Percentiles rank a stretch among this genome's conserved stretches.
phyloP scores from a whole-genome alignment of 805 yeast genomes.

The Kazachstania taianensis region DNA sequence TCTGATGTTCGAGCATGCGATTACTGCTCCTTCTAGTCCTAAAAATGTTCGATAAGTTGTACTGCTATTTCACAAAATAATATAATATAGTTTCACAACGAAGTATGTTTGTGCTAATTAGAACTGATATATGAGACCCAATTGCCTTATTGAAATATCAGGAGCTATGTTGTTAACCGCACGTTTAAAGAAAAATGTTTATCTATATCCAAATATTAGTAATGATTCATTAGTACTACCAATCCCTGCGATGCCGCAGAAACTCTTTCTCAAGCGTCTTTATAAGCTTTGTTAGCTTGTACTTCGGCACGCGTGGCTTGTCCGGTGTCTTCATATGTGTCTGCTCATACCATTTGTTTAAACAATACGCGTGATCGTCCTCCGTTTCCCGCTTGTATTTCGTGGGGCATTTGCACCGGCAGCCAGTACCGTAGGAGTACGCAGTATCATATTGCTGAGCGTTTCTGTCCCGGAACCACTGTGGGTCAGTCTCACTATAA shows the following conservation, averaged over 20 bases:
- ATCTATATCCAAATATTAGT: no score
- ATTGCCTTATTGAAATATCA: no score
- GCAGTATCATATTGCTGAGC: slow-evolving; percentile 27
- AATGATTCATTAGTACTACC: no score
- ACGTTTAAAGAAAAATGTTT: no score
- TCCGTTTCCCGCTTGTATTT: slow-evolving; percentile 42
- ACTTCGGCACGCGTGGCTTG: slow-evolving; percentile 3
- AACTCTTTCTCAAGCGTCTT: slow-evolving; percentile 3
- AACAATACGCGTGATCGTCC: slow-evolving; percentile 42
- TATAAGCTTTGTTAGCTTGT: slow-evolving; percentile 1
- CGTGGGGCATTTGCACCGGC: slow-evolving; percentile 74
- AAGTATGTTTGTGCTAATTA: no score
- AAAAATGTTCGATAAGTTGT: no score
- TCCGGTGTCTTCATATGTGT: slow-evolving; percentile 4
- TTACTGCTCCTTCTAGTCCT: no score
- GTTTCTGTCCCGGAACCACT: slow-evolving; percentile 16
- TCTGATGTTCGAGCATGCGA: no score
- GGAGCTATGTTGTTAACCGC: no score
- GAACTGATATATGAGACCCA: no score
- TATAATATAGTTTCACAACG: no score
- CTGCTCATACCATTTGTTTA: slow-evolving; percentile 38
- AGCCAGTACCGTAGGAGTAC: slow-evolving; percentile 53
- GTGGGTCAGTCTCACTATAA: slow-evolving; percentile 26
- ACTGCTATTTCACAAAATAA: no score
- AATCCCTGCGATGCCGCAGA: background rate